These are phyloP conservation scores for Rhododendron vialii DNA, from an alignment of 148 eudicot genomes.

Conservation along the genomic window DNA sequence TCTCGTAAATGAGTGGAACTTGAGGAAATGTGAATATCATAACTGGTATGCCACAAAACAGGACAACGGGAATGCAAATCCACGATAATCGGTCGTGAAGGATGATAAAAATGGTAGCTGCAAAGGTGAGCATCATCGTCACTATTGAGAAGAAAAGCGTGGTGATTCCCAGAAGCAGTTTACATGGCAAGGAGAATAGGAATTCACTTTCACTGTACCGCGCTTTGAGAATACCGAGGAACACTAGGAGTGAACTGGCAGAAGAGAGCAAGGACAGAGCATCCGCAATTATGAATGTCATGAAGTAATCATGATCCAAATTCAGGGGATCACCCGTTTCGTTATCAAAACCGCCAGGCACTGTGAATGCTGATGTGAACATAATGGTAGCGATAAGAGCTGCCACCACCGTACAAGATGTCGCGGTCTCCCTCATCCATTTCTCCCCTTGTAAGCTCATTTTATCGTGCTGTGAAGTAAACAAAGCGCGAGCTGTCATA, in stretches of 20 bases:
- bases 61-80: slow-evolving; percentile 2
- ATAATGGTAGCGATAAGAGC: slow-evolving; percentile 6
- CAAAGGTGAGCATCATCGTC: slow-evolving; percentile 12
- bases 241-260: background rate
- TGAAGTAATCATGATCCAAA: background rate
- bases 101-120: background rate
- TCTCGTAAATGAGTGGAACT: slow-evolving; percentile 9
- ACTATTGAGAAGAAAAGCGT: slow-evolving; percentile 6
- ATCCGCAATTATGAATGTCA: background rate
- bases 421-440: slow-evolving; percentile 1
- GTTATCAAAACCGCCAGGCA: background rate
- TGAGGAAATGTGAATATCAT: slow-evolving; percentile 7
- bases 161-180: slow-evolving; percentile 2
- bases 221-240: slow-evolving; percentile 7
- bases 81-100: background rate
- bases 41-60: background rate
- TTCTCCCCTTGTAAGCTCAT: background rate
- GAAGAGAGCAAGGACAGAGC: slow-evolving; percentile 8
- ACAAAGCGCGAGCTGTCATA: background rate
- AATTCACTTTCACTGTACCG: background rate
- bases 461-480: background rate
- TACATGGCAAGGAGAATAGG: slow-evolving; percentile 1
- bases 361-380: slow-evolving; percentile 9
- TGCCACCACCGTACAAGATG: slow-evolving; percentile 1
- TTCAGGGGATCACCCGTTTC: background rate